Evolutionary conservation across 2,329 filamentous ascomycete genomes (phyloP), one percentile per base, ranked within the genome.

Genomic region (Ascosphaera aggregata): DNA sequence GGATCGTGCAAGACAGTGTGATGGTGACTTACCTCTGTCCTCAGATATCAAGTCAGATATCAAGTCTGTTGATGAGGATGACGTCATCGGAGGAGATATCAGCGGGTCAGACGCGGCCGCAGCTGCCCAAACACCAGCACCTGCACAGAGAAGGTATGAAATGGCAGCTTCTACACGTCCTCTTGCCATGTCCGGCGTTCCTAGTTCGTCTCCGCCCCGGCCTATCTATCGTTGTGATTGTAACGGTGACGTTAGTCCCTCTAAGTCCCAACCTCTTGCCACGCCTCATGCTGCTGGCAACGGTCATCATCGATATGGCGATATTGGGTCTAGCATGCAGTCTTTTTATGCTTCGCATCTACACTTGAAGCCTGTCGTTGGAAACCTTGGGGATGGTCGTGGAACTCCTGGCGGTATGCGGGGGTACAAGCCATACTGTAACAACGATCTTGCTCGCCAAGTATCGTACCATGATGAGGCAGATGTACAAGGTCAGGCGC

Each of bases 371-470:
- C 34, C 34, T 35, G 34, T 35, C 34, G 16, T 35, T 15, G 34
- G 34, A 8, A 35, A 18, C 16, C 5, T 35, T 35, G 34, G 34
- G 16, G 34, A 35, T 15, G 34, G 34, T 5, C 34, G 34, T 18
- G 34, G 34, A 35, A 16, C 34, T 15, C 34, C 34, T 35, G n/a
- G 7, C 16, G 34, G 9, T 7, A 15, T 16, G 7, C 34, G 34
- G 5, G 5, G 11, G 5, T 11, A 5, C 11, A 27, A 27, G 22
- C 11, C 22, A 39, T 62, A 62, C 1, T 63, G 58, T 27, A 63
- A 63, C 38, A 54, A 56, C 1, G 54, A 55, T 36, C 43, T 46
- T 41, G 38, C 47, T 34, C 41, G 44, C 38, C 20, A 38, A 45
- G 19, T 19, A 34, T 24, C 40, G n/a, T 41, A 40, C 5, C 18